Percentiles rank a stretch among this genome's conserved stretches.
phyloP scores from a whole-genome alignment of 176 grass and related monocot genomes.

The Avena eriantha region DNA sequence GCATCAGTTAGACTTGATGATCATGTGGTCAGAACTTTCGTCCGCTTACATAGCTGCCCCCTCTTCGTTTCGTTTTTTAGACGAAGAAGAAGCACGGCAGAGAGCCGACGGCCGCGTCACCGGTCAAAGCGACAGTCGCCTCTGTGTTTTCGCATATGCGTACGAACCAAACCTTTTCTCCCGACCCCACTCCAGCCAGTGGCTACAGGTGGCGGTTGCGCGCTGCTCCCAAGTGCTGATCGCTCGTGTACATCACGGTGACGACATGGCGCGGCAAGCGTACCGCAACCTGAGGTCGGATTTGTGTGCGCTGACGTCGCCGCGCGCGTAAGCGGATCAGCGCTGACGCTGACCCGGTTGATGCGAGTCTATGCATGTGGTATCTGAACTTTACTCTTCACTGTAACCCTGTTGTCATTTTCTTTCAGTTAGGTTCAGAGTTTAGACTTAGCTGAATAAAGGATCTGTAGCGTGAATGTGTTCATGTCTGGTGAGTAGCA shows the following conservation, averaged over 20 bases:
- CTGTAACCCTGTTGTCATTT: too few relatives aligned
- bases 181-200: neutral
- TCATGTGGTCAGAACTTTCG: too few relatives aligned
- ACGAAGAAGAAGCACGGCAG: too few relatives aligned
- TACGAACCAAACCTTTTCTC: neutral
- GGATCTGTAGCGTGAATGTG: too few relatives aligned
- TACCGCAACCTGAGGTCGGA: too few relatives aligned
- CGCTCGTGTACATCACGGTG: neutral
- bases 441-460: too few relatives aligned
- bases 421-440: too few relatives aligned
- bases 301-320: neutral
- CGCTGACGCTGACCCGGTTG: neutral
- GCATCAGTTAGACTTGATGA: too few relatives aligned
- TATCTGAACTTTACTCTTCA: too few relatives aligned
- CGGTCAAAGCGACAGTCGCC: neutral
- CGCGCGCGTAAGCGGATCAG: neutral
- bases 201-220: neutral
- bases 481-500: too few relatives aligned
- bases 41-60: too few relatives aligned
- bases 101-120: neutral
- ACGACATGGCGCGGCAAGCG: neutral
- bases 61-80: too few relatives aligned
- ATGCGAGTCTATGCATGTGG: neutral
- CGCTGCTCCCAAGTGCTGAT: neutral
- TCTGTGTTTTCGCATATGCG: neutral